Percentiles rank a stretch among this genome's conserved stretches.
Evolutionary conservation across 1,284 basidiomycete species (phyloP).

Genomic region (Termitomyces sp.): DNA sequence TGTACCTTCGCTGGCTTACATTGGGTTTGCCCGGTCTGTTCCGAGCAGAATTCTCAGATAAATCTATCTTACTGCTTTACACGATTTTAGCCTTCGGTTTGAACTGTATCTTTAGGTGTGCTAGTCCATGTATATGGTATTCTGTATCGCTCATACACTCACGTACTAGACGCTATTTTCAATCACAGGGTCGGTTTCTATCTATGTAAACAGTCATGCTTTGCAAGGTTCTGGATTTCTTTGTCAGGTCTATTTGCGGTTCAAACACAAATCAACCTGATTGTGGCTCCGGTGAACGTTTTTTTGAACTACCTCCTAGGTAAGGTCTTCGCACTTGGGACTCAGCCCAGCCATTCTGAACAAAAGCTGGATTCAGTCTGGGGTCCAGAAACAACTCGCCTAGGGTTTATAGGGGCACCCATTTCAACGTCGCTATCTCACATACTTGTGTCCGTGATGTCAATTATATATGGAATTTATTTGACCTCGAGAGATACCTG

Average conservation of each 20-base stretch:
- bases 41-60: neutral
- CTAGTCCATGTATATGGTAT: conserved; percentile 14
- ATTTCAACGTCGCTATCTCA: conserved; percentile 85
- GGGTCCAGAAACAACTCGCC: conserved; percentile 69
- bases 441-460: conserved; percentile 73
- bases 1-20: conserved; percentile 75
- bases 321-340: conserved; percentile 15
- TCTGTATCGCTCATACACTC: conserved; percentile 11
- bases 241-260: conserved; percentile 70
- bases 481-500: conserved; percentile 78
- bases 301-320: conserved; percentile 81
- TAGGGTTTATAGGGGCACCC: conserved; percentile 93
- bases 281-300: conserved; percentile 85
- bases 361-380: conserved; percentile 49
- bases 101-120: conserved; percentile 62
- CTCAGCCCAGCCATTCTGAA: neutral
- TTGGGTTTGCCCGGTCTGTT: conserved; percentile 68
- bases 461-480: conserved; percentile 66
- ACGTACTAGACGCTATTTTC: conserved; percentile 70
- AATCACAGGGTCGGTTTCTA: conserved; percentile 65
- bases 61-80: neutral
- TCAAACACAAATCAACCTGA: conserved; percentile 80
- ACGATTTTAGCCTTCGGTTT: conserved; percentile 63
- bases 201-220: neutral
- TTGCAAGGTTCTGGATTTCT: conserved; percentile 4